phyloP scores from a whole-genome alignment of 2,329 filamentous ascomycete genomes.

The Didymella arachidicola region DNA sequence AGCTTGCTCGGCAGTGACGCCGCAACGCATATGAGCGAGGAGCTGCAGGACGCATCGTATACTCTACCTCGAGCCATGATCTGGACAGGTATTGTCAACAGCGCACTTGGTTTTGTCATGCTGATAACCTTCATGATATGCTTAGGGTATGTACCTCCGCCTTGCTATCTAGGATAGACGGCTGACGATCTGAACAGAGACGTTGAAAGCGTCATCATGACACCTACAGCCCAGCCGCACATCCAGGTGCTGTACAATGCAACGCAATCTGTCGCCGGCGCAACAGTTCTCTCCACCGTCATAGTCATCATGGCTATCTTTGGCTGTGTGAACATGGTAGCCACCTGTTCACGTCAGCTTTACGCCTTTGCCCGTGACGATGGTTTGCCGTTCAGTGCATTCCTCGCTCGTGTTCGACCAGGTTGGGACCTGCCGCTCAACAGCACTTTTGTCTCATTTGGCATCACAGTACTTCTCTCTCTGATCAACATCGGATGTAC shows the following conservation, averaged over 20 bases:
- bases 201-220: conserved; percentile 21
- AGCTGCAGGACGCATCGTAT: conserved; percentile 44
- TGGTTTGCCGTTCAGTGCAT: conserved; percentile 25
- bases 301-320: conserved; percentile 39
- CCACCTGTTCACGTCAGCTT: conserved; percentile 42
- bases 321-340: conserved; percentile 33
- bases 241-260: conserved; percentile 20
- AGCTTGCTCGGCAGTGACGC: conserved; percentile 25
- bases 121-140: conserved; percentile 22
- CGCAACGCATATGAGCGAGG: conserved; percentile 41
- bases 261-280: conserved; percentile 18
- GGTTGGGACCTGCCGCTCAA: conserved; percentile 52
- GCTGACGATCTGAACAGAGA: not conserved
- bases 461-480: conserved; percentile 44
- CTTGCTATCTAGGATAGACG: not conserved
- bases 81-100: conserved; percentile 37
- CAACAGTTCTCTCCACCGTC: conserved; percentile 35
- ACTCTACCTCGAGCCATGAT: conserved; percentile 54
- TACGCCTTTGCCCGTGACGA: conserved; percentile 46
- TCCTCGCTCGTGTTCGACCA: conserved; percentile 27
- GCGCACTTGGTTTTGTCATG: conserved; percentile 37
- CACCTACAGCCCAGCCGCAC: conserved; percentile 13
- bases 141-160: not conserved
- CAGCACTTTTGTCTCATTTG: conserved; percentile 54
- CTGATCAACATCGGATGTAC: not conserved